phyloP scores from a whole-genome alignment of 2,329 filamentous ascomycete species.

The Apiospora sp. region DNA sequence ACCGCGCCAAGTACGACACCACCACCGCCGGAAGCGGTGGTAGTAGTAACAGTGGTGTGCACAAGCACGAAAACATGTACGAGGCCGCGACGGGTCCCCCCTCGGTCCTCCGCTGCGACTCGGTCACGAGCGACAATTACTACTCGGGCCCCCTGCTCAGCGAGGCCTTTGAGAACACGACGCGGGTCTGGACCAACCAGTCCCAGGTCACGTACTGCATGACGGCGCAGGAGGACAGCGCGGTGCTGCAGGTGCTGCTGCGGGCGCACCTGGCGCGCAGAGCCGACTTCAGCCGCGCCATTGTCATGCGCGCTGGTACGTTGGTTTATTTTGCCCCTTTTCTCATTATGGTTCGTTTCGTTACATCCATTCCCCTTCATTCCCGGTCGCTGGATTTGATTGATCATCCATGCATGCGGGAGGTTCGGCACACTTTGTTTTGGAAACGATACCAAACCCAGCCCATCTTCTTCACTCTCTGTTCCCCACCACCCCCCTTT shows the following conservation, averaged over 20 bases:
- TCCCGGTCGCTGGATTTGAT: neutral
- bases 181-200: constrained; percentile 68
- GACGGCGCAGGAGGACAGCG: constrained; percentile 77
- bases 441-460: neutral
- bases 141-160: constrained; percentile 69
- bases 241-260: constrained; percentile 70
- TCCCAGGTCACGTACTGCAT: constrained; percentile 70
- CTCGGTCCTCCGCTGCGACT: constrained; percentile 69
- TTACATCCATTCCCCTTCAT: neutral
- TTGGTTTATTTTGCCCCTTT: neutral
- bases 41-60: too few species aligned
- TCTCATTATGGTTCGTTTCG: neutral
- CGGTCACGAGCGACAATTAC: constrained; percentile 76
- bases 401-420: neutral
- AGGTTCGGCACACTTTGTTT: constrained; percentile 17
- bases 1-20: constrained; percentile 62
- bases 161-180: constrained; percentile 66
- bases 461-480: too few species aligned
- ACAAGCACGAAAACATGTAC: constrained; percentile 38
- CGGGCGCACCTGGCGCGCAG: constrained; percentile 63
- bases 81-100: constrained; percentile 56
- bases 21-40: neutral
- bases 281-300: constrained; percentile 72
- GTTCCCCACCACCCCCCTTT: neutral
- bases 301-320: constrained; percentile 70